These are phyloP conservation scores for Penicillium sp. DNA, from an alignment of 2,329 filamentous ascomycete genomes.

Conservation along the genomic window DNA sequence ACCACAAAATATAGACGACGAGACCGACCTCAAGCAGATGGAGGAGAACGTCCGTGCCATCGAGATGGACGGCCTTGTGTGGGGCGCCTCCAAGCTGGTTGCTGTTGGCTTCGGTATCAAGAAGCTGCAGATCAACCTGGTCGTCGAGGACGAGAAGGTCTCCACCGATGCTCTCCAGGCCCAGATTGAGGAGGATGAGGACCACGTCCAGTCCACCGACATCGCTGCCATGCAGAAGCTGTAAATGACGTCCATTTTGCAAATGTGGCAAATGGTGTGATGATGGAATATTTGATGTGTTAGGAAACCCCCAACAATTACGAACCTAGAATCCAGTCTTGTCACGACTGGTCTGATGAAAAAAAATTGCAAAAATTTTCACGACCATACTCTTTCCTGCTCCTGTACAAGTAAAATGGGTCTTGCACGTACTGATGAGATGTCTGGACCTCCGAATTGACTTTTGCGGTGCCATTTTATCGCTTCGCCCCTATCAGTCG, in stretches of 20 bases:
- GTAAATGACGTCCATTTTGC: slow-evolving; percentile 49
- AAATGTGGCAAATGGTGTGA: slow-evolving; percentile 29
- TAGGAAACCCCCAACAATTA: slow-evolving; percentile 30
- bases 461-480: no score
- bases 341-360: slow-evolving; percentile 28
- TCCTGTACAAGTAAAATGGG: not conserved
- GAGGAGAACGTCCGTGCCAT: slow-evolving; percentile 76
- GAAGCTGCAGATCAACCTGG: slow-evolving; percentile 98
- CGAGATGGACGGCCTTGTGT: slow-evolving; percentile 88
- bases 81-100: slow-evolving; percentile 87
- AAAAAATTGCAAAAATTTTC: slow-evolving; percentile 23
- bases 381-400: slow-evolving; percentile 9
- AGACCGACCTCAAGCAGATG: slow-evolving; percentile 82
- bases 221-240: slow-evolving; percentile 86
- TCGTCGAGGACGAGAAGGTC: slow-evolving; percentile 96
- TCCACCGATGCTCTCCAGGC: slow-evolving; percentile 81
- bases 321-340: slow-evolving; percentile 30
- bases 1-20: slow-evolving; percentile 58
- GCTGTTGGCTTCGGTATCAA: slow-evolving; percentile 95
- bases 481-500: no score
- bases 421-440: not conserved
- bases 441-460: no score
- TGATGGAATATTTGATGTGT: slow-evolving; percentile 34
- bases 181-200: slow-evolving; percentile 79
- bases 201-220: slow-evolving; percentile 93